Percentiles rank a stretch among this genome's conserved stretches.
These are phyloP conservation scores for Cladochytrium replicatum DNA, from an alignment of 192 early-diverging fungal species.

Conservation along the genomic window DNA sequence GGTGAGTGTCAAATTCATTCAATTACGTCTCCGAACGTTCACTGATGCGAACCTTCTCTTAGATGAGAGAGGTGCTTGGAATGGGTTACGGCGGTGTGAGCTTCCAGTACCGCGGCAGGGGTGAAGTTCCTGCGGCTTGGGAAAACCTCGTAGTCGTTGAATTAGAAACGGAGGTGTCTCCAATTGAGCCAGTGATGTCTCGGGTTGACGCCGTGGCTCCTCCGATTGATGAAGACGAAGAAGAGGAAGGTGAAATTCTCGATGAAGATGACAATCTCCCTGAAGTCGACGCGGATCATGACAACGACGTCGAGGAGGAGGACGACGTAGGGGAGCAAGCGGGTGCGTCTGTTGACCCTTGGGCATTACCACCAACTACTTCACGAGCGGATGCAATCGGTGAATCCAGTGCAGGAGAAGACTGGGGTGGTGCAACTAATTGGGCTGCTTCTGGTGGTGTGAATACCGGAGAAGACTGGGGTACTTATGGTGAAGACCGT, in stretches of 20 bases:
- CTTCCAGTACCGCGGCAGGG: slow-evolving; percentile 9
- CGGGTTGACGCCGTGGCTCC: neutral
- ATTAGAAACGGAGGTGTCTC: neutral
- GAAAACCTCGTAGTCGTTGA: slow-evolving; percentile 3
- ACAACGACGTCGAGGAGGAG: too few species aligned
- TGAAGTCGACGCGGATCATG: too few species aligned
- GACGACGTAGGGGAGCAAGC: neutral
- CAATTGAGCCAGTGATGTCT: neutral
- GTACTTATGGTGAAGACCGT: too few species aligned
- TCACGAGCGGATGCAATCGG: neutral
- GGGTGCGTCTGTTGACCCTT: neutral
- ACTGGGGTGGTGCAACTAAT: too few species aligned
- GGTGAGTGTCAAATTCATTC: slow-evolving; percentile 6
- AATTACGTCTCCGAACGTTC: neutral
- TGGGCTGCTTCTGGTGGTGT: too few species aligned
- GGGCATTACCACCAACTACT: neutral
- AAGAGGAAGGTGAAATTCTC: neutral
- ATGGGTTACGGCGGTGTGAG: slow-evolving; percentile 15
- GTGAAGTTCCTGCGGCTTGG: slow-evolving; percentile 14
- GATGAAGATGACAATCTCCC: neutral
- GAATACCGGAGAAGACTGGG: too few species aligned
- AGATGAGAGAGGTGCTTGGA: slow-evolving; percentile 12
- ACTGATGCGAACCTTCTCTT: neutral
- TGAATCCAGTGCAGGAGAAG: too few species aligned
- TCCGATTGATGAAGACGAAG: neutral